Conservation (phyloP, 768 basidiomycete species). For the Hygrophorus russula region DNA sequence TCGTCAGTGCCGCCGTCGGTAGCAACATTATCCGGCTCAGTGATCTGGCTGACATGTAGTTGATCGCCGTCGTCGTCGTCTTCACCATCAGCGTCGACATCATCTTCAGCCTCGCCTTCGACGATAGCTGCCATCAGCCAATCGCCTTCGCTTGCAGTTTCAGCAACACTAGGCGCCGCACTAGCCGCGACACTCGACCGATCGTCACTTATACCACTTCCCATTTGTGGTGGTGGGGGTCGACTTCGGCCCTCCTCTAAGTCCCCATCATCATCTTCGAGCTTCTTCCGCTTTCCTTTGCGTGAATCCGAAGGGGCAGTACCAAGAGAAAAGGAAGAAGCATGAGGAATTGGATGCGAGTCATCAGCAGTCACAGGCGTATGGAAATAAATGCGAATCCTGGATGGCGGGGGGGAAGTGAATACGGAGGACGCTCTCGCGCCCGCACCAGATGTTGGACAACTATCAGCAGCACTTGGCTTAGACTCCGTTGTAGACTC, state of each 20-base stretch:
- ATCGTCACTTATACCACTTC: conserved; percentile 38
- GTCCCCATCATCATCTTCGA: conserved; percentile 82
- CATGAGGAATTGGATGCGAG: conserved; percentile 60
- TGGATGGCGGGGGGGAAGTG: conserved; percentile 52
- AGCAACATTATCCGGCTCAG: conserved; percentile 25
- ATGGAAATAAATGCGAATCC: conserved; percentile 88
- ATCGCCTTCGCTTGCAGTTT: conserved; percentile 70
- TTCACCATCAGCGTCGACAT: conserved; percentile 24
- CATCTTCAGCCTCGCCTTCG: conserved; percentile 54
- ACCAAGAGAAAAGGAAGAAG: conserved; percentile 35
- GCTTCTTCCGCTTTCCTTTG: conserved; percentile 82
- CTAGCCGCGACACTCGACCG: conserved; percentile 44
- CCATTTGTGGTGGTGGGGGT: conserved; percentile 51
- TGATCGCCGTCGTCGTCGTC: conserved; percentile 37
- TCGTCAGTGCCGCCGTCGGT: conserved; percentile 19
- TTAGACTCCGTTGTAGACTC: conserved; percentile 19
- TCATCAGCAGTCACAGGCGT: conserved; percentile 80
- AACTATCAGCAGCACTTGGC: conserved; percentile 19
- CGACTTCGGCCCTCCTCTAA: conserved; percentile 58
- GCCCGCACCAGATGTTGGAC: conserved; percentile 12
- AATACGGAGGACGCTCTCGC: conserved; percentile 16
- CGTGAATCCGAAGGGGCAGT: conserved; percentile 45
- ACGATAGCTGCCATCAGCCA: conserved; percentile 87
- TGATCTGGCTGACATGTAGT: conserved; percentile 30
- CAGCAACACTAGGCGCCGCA: conserved; percentile 56